Evolutionary conservation across 2,329 filamentous ascomycete genomes (phyloP).

Genomic region (Sporothrix pseudoabietina): DNA sequence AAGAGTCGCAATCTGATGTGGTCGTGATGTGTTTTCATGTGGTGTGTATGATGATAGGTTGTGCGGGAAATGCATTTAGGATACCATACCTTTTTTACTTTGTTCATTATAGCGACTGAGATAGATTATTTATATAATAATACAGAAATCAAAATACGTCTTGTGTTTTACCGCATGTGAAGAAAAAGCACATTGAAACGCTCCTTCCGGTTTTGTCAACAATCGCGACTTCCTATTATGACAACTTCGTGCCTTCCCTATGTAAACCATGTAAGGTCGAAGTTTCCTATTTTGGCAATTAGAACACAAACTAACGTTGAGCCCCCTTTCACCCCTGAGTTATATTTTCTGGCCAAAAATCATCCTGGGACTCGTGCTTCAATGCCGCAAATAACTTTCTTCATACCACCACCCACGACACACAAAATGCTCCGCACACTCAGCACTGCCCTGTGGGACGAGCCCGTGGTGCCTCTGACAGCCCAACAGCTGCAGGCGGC

Average conservation of each 20-base stretch:
- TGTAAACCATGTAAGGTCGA: not conserved
- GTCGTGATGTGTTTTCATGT: slow-evolving; percentile 31
- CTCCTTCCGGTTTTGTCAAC: not conserved
- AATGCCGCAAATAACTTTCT: not conserved
- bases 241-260: not conserved
- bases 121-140: slow-evolving; percentile 6
- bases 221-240: not conserved
- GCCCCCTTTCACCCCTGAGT: not conserved
- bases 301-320: not conserved
- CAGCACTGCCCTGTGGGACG: not conserved
- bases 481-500: slow-evolving; percentile 8
- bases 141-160: not conserved
- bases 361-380: no score
- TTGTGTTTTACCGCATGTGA: no score
- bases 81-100: slow-evolving; percentile 5
- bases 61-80: not conserved
- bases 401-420: not conserved
- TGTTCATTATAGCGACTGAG: not conserved
- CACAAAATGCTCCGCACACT: not conserved
- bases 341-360: not conserved
- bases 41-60: not conserved
- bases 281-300: not conserved
- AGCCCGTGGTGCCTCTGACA: not conserved
- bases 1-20: slow-evolving; percentile 53
- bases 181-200: no score